Evolutionary conservation across 73 alveolate species (phyloP).

Genomic region (Halteria grandinella): DNA sequence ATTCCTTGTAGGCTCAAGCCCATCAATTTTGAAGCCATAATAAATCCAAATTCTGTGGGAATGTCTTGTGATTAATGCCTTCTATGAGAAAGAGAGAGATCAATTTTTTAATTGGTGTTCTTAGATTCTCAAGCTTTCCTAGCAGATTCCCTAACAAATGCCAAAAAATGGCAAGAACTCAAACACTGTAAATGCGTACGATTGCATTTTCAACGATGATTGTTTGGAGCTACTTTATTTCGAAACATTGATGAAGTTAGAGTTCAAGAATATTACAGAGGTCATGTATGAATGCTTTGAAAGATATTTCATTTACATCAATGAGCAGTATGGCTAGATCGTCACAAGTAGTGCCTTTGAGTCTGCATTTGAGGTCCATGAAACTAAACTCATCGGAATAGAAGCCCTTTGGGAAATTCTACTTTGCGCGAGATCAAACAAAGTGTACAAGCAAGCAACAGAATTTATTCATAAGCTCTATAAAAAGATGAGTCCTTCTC

Average conservation of each 20-base stretch:
- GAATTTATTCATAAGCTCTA: slow-evolving; percentile 68
- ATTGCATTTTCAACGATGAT: slow-evolving; percentile 63
- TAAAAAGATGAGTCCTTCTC: slow-evolving; percentile 64
- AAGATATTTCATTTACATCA: slow-evolving; percentile 57
- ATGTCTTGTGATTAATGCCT: slow-evolving; percentile 67
- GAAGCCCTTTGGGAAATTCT: slow-evolving; percentile 78
- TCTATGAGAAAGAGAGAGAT: slow-evolving; percentile 67
- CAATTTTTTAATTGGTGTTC: slow-evolving; percentile 67
- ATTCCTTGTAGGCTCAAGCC: slow-evolving; percentile 45
- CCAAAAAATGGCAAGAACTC: too few relatives aligned
- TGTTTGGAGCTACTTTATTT: slow-evolving; percentile 62
- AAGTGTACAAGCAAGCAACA: slow-evolving; percentile 57
- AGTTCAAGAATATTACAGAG: slow-evolving; percentile 55
- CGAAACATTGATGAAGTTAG: slow-evolving; percentile 65
- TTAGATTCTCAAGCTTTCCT: slow-evolving; percentile 28
- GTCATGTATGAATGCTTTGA: slow-evolving; percentile 70
- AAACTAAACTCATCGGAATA: slow-evolving; percentile 66
- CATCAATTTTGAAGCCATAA: slow-evolving; percentile 58
- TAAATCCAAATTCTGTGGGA: slow-evolving; percentile 72
- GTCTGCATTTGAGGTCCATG: slow-evolving; percentile 60
- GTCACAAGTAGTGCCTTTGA: slow-evolving; percentile 44
- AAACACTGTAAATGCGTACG: too few relatives aligned
- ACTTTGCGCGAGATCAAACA: slow-evolving; percentile 57
- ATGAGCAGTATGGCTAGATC: slow-evolving; percentile 67
- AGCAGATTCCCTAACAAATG: slow-evolving; percentile 8